Evolutionary conservation across 805 yeast genomes (phyloP).

Genomic region (Danielozyma ontarioensis): DNA sequence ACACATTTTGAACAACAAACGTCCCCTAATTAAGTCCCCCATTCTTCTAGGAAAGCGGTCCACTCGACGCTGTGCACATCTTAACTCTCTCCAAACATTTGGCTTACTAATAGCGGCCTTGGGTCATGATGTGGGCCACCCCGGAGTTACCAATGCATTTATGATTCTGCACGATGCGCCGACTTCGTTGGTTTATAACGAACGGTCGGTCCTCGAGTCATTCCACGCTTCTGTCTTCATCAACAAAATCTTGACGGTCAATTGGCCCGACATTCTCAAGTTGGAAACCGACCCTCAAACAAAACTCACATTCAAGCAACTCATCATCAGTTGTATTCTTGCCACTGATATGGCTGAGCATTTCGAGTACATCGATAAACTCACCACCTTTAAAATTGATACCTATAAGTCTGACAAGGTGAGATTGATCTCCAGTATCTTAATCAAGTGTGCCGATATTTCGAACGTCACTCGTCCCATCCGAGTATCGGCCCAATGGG

Average conservation of each 20-base stretch:
- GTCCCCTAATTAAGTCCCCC: neutral
- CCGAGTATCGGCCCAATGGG: slow-evolving; percentile 79
- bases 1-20: slow-evolving; percentile 5
- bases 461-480: slow-evolving; percentile 86
- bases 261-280: slow-evolving; percentile 31
- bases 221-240: slow-evolving; percentile 69
- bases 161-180: slow-evolving; percentile 57
- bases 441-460: slow-evolving; percentile 93
- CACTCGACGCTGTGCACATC: slow-evolving; percentile 15
- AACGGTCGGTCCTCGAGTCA: slow-evolving; percentile 72
- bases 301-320: slow-evolving; percentile 16
- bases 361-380: slow-evolving; percentile 56
- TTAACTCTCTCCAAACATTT: slow-evolving; percentile 42
- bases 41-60: neutral
- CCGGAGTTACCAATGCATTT: slow-evolving; percentile 86
- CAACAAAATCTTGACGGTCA: slow-evolving; percentile 28
- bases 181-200: slow-evolving; percentile 55
- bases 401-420: slow-evolving; percentile 13
- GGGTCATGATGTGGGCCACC: slow-evolving; percentile 96
- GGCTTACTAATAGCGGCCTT: slow-evolving; percentile 73
- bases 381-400: slow-evolving; percentile 28
- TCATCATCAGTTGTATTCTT: slow-evolving; percentile 33
- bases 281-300: slow-evolving; percentile 34
- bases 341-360: slow-evolving; percentile 93
- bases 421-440: slow-evolving; percentile 54